Percentiles rank a stretch among this genome's conserved stretches.
These are phyloP conservation scores for Helotiales sp. DNA, from an alignment of 2,329 filamentous ascomycete species.

Conservation along the genomic window DNA sequence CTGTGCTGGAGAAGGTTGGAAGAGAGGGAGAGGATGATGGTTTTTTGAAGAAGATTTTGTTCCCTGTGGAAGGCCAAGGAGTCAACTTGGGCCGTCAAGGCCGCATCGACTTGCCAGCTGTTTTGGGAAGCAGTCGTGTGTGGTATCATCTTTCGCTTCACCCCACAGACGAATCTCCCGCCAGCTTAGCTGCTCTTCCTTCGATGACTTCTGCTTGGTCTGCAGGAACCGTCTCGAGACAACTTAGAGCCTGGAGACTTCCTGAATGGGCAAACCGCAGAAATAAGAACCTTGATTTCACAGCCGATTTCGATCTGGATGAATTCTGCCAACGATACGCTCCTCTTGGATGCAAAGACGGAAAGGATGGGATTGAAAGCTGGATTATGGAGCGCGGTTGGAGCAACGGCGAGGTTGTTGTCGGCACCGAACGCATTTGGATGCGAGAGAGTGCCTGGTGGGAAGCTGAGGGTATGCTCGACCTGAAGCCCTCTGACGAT, in stretches of 20 bases:
- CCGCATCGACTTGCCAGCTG: constrained; percentile 76
- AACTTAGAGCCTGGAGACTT: constrained; percentile 90
- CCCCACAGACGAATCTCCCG: constrained; percentile 84
- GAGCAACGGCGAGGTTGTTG: constrained; percentile 95
- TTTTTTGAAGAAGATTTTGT: constrained; percentile 81
- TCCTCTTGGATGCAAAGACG: constrained; percentile 83
- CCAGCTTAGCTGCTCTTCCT: constrained; percentile 72
- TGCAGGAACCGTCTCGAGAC: constrained; percentile 87
- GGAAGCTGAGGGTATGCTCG: constrained; percentile 96
- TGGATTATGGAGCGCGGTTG: constrained; percentile 95
- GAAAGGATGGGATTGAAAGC: constrained; percentile 88
- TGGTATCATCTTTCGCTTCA: constrained; percentile 96
- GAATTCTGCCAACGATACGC: constrained; percentile 88
- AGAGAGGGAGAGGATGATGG: constrained; percentile 81
- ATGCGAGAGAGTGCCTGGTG: constrained; percentile 95
- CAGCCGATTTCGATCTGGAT: constrained; percentile 92
- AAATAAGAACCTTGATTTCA: constrained; percentile 91
- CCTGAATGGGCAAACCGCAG: constrained; percentile 96
- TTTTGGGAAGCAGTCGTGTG: constrained; percentile 82
- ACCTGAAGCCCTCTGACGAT: constrained; percentile 65
- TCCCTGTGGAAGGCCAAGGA: constrained; percentile 78
- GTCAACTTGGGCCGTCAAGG: constrained; percentile 78
- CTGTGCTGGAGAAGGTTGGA: constrained; percentile 83
- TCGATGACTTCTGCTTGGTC: constrained; percentile 87
- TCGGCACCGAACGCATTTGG: constrained; percentile 93